Base-by-base conservation (phyloP, 257 asterid genomes). In the Capsicum pubescens region DNA sequence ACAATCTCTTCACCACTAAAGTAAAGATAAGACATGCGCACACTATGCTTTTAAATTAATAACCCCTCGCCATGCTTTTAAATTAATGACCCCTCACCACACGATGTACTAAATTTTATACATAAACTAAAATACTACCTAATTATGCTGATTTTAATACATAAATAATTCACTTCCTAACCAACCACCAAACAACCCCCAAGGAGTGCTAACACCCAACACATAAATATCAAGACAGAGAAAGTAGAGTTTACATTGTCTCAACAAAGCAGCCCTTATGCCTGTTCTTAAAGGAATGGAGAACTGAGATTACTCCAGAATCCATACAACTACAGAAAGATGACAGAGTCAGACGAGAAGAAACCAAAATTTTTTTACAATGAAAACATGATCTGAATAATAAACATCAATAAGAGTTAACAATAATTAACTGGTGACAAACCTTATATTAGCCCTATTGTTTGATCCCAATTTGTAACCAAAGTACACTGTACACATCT, bases 401-500 rank as follows among this genome's bases (percentile, higher is more conserved):
- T 85, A 64, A 85, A 55, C 70, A 80, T 60, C 76, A 87, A 50
- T 63, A 39, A 64, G 69, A 32, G 83, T 70, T 77, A 84, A 64
- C 88, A 82, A 83, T 85, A 82, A 87, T 86, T 86, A 87, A 86
- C 85, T 83, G 83, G 82, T 71, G 48, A 80, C 86, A 81, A 84
- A 77, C 76, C 78, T 77, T 81, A 84, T 71, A 82, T 71, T 61
- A 88, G 84, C 90, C 88, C 88, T 85, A 72, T 59, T 26, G 82
- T 82, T 50, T 50, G 66, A 60, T 83, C 87, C 87, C 87, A 83
- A 81, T 84, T 39, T 70, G 82, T 86, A 87, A 82, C 84, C 81
- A 85, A 82, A 91, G 80, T 86, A 87, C 81, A 85, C 90, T 86
- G 87, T 88, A 90, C 89, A 87, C 69, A 84, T 85, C 83, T 57